These are phyloP conservation scores for Castanea crenata DNA, from an alignment of 306 rosid genomes.

Conservation along the genomic window DNA sequence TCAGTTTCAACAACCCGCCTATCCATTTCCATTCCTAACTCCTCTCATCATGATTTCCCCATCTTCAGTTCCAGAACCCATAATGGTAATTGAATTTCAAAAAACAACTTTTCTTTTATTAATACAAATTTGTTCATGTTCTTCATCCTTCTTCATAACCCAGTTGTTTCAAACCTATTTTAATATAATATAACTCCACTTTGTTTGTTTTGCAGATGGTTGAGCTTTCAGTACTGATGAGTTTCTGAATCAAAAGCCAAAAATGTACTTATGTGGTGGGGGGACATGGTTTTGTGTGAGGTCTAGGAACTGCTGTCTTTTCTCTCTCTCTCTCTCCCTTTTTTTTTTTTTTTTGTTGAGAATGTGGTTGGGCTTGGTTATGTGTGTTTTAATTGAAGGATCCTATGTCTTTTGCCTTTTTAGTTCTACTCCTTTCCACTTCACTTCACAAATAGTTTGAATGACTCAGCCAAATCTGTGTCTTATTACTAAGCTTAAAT, in stretches of 20 bases:
- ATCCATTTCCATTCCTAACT: conserved; percentile 79
- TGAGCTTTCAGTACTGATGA: conserved; percentile 41
- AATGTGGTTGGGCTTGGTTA: conserved; percentile 21
- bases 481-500: conserved; percentile 18
- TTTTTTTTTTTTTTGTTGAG: conserved; percentile 4
- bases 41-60: conserved; percentile 67
- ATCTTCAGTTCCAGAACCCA: conserved; percentile 54
- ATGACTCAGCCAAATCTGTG: conserved; percentile 18
- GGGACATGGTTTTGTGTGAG: conserved; percentile 32
- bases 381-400: conserved; percentile 51
- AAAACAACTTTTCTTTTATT: too few species aligned
- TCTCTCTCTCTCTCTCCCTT: neutral
- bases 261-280: conserved; percentile 41
- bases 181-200: neutral
- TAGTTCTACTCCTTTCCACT: conserved; percentile 19
- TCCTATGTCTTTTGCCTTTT: conserved; percentile 40
- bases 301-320: conserved; percentile 1
- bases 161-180: neutral
- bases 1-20: conserved; percentile 72
- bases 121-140: neutral
- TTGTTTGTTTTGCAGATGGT: conserved; percentile 53
- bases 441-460: conserved; percentile 21
- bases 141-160: neutral
- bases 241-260: conserved; percentile 42
- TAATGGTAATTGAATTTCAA: conserved; percentile 29